Base-by-base conservation (phyloP, 257 asterid species). In the Cinchona pubescens region DNA sequence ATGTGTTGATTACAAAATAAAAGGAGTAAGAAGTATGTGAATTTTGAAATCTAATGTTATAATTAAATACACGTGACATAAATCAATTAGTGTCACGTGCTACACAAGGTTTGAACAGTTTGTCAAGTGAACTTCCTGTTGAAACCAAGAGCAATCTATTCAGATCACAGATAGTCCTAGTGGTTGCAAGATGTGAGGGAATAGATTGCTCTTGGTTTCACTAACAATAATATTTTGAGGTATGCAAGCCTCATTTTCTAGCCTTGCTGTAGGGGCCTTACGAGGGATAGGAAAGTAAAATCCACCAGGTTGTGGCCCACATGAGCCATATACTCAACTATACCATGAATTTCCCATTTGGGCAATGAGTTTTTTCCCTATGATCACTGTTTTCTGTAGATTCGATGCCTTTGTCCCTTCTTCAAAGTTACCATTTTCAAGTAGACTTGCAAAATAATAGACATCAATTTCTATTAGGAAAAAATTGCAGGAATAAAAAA, bases 231-330 rank as follows among this genome's bases (percentile, higher is more conserved):
- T n/a, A 59, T 79, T 37, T 68, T 92, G 96, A 0, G 95, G 82
- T 9, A 92, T 34, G 0, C 92, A 81, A 27, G 95, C 96, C 29
- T 92, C 97, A 23, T 92, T 92, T 2, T 95, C 97, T 0, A 92
- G 90, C 83, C 95, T 78, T 46, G 58, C 91, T 0, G 97, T 95
- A 58, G 90, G 97, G 59, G 80, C 82, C 69, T 96, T 95, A 14
- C 91, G 93, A 1, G 95, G 95, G 40, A 92, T 81, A 0, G 90
- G 73, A 9, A 84, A 83, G 87, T 84, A 87, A 82, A 87, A 92
- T 0, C 92, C 92, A 0, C 91, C 92, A 3, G 91, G 92, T 75
- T 92, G 97, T 27, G 91, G 96, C 49, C 97, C 97, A 0, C 92
- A 89, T 0, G 90, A 80, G 71, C 72, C 86, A 92, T 75, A 82